A percentile compares a stretch with the other conserved stretches of the same genome.
phyloP scores from a whole-genome alignment of 2,329 filamentous ascomycete genomes.

The Xylariaceae sp. region DNA sequence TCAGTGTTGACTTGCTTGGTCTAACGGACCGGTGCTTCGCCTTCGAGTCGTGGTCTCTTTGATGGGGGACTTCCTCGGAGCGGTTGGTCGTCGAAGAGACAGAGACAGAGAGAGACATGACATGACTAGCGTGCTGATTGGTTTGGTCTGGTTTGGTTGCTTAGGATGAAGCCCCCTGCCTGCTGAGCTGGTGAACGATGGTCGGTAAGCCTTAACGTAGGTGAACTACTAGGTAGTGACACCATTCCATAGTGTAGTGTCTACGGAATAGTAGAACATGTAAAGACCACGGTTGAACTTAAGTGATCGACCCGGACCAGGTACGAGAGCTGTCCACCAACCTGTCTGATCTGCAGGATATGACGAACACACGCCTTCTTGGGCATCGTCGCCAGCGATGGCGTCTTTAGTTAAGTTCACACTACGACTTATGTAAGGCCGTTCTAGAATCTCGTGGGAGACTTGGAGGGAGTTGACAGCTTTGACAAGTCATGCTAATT shows the following conservation, averaged over 20 bases:
- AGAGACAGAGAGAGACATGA: neutral
- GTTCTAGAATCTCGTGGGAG: neutral
- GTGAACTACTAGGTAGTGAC: neutral
- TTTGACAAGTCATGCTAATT: neutral
- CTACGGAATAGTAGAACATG: no score
- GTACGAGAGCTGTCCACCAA: neutral
- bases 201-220: neutral
- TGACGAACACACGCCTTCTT: neutral
- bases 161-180: neutral
- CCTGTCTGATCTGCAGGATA: neutral
- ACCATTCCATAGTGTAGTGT: neutral
- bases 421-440: neutral
- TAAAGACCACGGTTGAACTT: neutral
- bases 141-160: neutral
- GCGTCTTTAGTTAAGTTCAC: neutral
- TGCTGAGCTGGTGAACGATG: neutral
- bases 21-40: neutral
- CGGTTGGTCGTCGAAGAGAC: no score
- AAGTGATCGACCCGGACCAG: neutral
- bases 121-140: neutral
- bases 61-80: neutral
- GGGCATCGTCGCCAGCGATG: neutral
- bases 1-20: neutral
- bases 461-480: neutral
- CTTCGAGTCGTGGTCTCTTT: neutral